phyloP scores from a whole-genome alignment of 371 early-diverging fungal genomes.

The Sporodiniella umbellata region DNA sequence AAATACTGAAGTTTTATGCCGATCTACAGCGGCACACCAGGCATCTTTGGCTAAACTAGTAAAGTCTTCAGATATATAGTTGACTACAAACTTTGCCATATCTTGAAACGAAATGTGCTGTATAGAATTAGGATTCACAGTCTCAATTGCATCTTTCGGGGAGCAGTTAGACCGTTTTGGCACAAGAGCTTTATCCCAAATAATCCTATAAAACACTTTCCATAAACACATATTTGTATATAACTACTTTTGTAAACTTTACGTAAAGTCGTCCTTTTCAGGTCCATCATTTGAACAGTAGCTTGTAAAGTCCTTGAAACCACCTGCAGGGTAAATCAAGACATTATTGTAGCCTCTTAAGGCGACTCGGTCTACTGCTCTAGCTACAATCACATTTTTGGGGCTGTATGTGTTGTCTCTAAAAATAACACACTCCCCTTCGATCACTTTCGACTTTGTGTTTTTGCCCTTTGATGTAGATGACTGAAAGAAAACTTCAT shows the following conservation, averaged over 20 bases:
- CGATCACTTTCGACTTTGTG: constrained; percentile 20
- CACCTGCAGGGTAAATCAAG: constrained; percentile 73
- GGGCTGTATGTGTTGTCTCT: constrained; percentile 76
- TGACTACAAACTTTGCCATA: constrained; percentile 11
- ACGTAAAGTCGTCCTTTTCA: constrained; percentile 71
- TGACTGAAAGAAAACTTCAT: constrained; percentile 62
- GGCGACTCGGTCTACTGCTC: constrained; percentile 55
- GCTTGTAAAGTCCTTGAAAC: constrained; percentile 65
- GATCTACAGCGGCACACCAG: constrained; percentile 9
- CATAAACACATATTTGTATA: too few relatives aligned
- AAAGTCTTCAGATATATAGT: constrained; percentile 17
- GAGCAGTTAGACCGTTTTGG: constrained; percentile 10
- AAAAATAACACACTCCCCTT: constrained; percentile 49
- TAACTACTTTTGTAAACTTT: too few relatives aligned
- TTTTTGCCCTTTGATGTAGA: neutral
- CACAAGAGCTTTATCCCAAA: constrained; percentile 66
- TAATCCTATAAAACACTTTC: too few relatives aligned
- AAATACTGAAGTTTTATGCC: constrained; percentile 3
- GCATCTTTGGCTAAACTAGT: constrained; percentile 2
- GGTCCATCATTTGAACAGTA: constrained; percentile 76
- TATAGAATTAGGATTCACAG: neutral
- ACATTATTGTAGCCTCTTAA: constrained; percentile 65
- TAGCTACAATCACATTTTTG: constrained; percentile 68
- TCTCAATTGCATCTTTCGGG: neutral
- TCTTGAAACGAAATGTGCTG: constrained; percentile 9